These are phyloP conservation scores for Scytalidium lignicola DNA, from an alignment of 2,329 filamentous ascomycete species.

Conservation along the genomic window DNA sequence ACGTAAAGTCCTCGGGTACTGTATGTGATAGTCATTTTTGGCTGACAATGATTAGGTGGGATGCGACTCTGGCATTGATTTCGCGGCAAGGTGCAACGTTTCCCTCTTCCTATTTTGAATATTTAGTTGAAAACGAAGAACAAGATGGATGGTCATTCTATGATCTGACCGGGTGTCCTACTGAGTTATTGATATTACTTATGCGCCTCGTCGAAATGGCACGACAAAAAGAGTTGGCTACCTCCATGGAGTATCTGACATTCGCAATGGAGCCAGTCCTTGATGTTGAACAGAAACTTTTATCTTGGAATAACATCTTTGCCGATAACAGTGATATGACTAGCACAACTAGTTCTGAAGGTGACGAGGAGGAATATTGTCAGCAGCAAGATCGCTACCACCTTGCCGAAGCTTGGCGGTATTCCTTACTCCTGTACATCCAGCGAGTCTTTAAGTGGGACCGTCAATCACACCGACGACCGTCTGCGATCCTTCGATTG, in stretches of 20 bases:
- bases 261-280: conserved; percentile 21
- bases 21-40: no score
- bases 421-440: conserved; percentile 29
- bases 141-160: conserved; percentile 26
- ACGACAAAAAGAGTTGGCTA: conserved; percentile 22
- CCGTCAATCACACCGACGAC: conserved; percentile 6
- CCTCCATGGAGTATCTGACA: conserved; percentile 27
- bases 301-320: conserved; percentile 15
- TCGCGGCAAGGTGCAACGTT: conserved; percentile 25
- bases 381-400: conserved; percentile 24
- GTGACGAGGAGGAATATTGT: conserved; percentile 3
- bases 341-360: conserved; percentile 7
- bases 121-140: conserved; percentile 14
- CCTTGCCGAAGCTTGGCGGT: conserved; percentile 31
- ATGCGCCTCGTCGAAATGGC: conserved; percentile 26
- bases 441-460: conserved; percentile 25
- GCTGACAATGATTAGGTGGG: conserved; percentile 16
- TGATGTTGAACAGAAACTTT: conserved; percentile 13
- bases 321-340: background rate
- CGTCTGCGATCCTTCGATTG: conserved; percentile 16
- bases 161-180: conserved; percentile 29
- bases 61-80: conserved; percentile 29
- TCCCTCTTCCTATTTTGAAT: conserved; percentile 17
- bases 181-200: conserved; percentile 23
- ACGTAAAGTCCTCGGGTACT: background rate